Base-by-base conservation (phyloP, 148 eudicot species). In the Suaeda aralocaspica region DNA sequence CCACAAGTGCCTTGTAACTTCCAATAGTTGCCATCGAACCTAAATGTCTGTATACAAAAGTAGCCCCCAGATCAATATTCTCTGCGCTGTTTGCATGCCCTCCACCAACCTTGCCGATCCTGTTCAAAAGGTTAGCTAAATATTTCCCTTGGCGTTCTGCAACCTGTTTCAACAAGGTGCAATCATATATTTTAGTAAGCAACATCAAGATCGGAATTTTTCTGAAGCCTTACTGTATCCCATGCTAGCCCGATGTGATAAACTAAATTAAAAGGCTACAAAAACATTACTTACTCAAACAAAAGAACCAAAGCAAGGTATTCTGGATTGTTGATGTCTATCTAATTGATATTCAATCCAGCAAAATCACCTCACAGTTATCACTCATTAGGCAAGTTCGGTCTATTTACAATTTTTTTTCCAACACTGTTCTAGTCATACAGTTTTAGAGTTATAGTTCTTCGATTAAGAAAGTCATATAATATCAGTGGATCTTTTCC, bases 21-120 rank as follows among this genome's bases (percentile, higher is more conserved):
- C 99, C 98, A 62, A 94, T 59, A 31, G 99, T 94, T 42, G 99
- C 99, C 99, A 94, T 94, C 77, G 92, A 87, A 15, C 98, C 98
- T 65, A 94, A 67, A 84, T 94, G 99, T 81, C 63, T 87, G 79
- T 94, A 94, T 15, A 87, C 89, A 73, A 94, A 94, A 19, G 91
- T 81, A 19, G 78, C 73, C 31, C 98, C 98, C 2, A 87, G 72
- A 26, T 82, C 92, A 51, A 84, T 49, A 16, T 89, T 87, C 50
- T 81, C 72, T 55, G 83, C 78, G 28, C 80, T 74, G 72, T 83
- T 81, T 48, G 98, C 97, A 72, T 73, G 91, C 28, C 89, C 97
- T 14, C 92, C 89, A 6, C 95, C 92, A 49, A 83, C 87, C 77
- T 87, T 84, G 24, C 92, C 97, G 12, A 94, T 41, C 66, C 13